Evolutionary conservation across 805 yeast species (phyloP), one percentile per base, ranked within the genome.

Genomic region (Yarrowia porcina): DNA sequence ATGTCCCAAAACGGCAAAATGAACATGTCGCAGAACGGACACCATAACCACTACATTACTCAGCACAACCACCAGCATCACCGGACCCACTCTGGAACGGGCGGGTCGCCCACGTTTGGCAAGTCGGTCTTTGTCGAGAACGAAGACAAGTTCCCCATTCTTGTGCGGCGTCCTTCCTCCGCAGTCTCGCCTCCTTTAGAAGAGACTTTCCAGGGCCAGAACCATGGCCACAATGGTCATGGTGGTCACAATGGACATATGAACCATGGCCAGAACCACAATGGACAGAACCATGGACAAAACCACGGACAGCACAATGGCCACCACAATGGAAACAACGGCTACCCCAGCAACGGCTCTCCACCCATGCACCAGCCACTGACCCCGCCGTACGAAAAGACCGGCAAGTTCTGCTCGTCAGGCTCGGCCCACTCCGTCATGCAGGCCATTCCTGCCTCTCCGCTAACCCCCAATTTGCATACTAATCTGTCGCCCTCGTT

Each of bases 331-430:
- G n/a, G n/a, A n/a, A n/a, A n/a, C n/a, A n/a, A n/a, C n/a, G n/a
- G n/a, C n/a, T n/a, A n/a, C n/a, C n/a, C n/a, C n/a, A n/a, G 30
- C 47, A 21, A 47, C 60, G 25, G 59, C 23, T 47, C 60, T 21
- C 49, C 39, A 3, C 42, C 67, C 21, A 41, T 50, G 41, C 63
- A 45, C 36, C 57, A 39, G 20, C 60, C 57, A 1, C 27, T 60
- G 33, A 65, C 65, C 13, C 67, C 67, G 10, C 65, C 67, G 1
- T 41, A 56, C 18, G 66, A 61, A 9, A 64, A 59, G 28, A 45
- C 60, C 39, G 44, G 49, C 21, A 41, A 50, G 20, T 32, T 32
- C 18, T 39, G 27, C 13, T 15, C 27, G 8, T 6, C 44, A 11
- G n/a, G n/a, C n/a, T 12, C 56, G 6, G 42, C 28, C 28, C 27